Evolutionary conservation across 805 yeast species (phyloP), one percentile per base, ranked within the genome.

Genomic region (Wickerhamiella azymoides): DNA sequence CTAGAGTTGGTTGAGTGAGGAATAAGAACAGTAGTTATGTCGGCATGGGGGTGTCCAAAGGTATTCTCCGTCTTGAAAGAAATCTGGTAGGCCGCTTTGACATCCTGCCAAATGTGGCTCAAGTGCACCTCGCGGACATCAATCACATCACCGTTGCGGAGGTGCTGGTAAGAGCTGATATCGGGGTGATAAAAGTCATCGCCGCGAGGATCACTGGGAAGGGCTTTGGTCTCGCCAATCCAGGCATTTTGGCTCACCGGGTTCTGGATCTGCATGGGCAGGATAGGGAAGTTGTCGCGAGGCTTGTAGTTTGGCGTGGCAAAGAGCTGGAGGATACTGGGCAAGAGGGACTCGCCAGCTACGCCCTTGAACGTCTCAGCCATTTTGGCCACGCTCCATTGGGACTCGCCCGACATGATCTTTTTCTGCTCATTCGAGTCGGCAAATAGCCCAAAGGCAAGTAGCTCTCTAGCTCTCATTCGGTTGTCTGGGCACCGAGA

Each of bases 11-110:
- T 36, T 10, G 30, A 8, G 18, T 24, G 26, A 14, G 52, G 50
- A 21, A 39, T 18, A 24, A 39, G 17, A 8, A 61, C 45, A 6
- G 62, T 51, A 16, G 64, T 60, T 11, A 57, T 54, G 7, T 55
- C 51, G 1, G 58, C 53, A 10, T 53, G 48, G 17, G 63, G 51
- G 16, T 49, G 42, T 10, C 58, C 63, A 25, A 50, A 47, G 13
- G 57, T 49, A 37, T 55, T 51, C 39, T 52, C 50, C 14, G 59
- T 51, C 16, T 61, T 53, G 40, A 39, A 53, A 9, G 51, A 40
- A 10, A 61, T 35, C 49, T 57, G 60, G 40, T 46, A 53, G 16
- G 57, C 57, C 10, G 14, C 39, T 9, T 36, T 21, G 36, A 35
- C 10, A 14, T 44, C 30, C n/a, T 24, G 14, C 41, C 40, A 32